Base-by-base conservation (phyloP, 306 rosid species). In the Mimosa pudica region DNA sequence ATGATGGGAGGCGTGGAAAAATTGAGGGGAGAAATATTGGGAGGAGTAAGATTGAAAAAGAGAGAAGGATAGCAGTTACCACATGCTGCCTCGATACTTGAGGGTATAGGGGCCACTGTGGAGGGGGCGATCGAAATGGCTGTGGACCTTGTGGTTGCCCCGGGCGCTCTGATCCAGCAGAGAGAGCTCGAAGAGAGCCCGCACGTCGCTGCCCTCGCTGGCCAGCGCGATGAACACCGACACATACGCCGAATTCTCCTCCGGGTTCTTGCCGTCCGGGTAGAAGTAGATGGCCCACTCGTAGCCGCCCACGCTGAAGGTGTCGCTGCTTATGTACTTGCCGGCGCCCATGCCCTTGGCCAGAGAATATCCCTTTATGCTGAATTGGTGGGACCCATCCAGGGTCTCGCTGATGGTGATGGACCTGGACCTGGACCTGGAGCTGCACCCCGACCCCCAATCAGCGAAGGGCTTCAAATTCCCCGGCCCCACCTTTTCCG, bases 251-350 rank as follows among this genome's bases (percentile, higher is more conserved):
- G 96, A 90, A 68, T 85, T 92, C 38, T 94, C 98, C 85, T 94
- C 98, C 0, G 93, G 90, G 80, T 94, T 94, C 76, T 94, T 94
- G 2, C 98, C 98, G 7, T 94, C 98, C 1, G 98, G 97, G 85
- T 92, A 94, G 73, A 94, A 94, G 84, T 94, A 92, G 47, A 94
- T 88, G 4, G 98, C 98, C 98, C 98, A 94, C 77, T 94, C 94
- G 80, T 83, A 94, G 6, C 98, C 98, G 36, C 97, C 98, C 12
- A 94, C 97, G 54, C 86, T 88, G 79, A 94, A 94, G 0, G 89
- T 87, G 48, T 92, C 97, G 80, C 98, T 94, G 77, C 80, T 83
- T n/a, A 94, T 90, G 84, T 94, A 89, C 82, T 84, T 92, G 0
- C 97, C 98, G 0, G 92, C 84, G 5, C 98, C 98, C 97, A 94